Evolutionary conservation across 2,329 filamentous ascomycete genomes (phyloP).

Genomic region (Sclerotiophoma versabilis): DNA sequence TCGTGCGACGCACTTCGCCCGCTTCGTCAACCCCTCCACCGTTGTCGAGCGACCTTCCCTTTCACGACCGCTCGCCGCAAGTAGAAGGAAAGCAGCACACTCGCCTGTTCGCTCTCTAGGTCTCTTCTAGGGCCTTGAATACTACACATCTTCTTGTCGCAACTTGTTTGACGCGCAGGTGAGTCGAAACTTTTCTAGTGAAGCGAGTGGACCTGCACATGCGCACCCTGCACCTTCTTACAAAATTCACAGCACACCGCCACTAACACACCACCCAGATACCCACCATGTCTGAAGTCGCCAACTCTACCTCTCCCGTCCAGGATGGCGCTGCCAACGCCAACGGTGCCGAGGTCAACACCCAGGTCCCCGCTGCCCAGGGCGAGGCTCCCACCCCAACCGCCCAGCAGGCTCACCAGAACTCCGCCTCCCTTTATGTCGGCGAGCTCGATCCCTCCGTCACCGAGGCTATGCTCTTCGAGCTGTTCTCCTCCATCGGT

Average conservation of each 20-base stretch:
- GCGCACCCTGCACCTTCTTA: constrained; percentile 38
- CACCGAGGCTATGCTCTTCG: constrained; percentile 99
- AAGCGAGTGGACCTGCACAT: constrained; percentile 44
- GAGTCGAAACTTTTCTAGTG: constrained; percentile 32
- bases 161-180: constrained; percentile 36
- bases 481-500: constrained; percentile 99
- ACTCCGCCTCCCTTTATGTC: constrained; percentile 97
- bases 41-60: constrained; percentile 24
- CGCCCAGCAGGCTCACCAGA: constrained; percentile 78
- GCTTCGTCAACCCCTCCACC: constrained; percentile 32
- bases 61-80: constrained; percentile 19
- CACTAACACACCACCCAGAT: constrained; percentile 37
- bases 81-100: constrained; percentile 30
- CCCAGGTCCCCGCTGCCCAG: constrained; percentile 70
- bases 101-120: constrained; percentile 31
- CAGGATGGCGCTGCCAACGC: constrained; percentile 77
- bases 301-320: constrained; percentile 59
- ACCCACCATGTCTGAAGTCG: constrained; percentile 52
- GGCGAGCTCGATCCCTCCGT: constrained; percentile 97
- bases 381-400: constrained; percentile 75
- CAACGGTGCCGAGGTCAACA: constrained; percentile 71
- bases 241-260: constrained; percentile 31
- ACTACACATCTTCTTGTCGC: constrained; percentile 30
- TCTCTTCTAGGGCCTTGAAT: constrained; percentile 23
- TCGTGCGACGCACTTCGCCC: constrained; percentile 37